Conservation (phyloP, 495 filamentous ascomycete genomes). For the Penicillium verhagenii region DNA sequence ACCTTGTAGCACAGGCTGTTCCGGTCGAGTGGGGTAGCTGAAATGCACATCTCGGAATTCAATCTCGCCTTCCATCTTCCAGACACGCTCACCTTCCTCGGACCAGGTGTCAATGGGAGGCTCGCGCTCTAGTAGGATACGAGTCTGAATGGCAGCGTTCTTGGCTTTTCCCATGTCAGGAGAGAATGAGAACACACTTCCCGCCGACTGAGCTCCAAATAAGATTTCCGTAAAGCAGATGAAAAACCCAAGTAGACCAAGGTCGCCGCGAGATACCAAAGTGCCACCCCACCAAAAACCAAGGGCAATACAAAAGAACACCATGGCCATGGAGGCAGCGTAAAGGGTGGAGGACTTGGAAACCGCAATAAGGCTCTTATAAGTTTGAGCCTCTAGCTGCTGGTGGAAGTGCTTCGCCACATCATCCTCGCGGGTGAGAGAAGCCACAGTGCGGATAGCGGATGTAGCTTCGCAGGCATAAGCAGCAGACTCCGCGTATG, state of each 20-base stretch:
- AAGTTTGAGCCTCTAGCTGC: slow-evolving; percentile 62
- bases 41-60: slow-evolving; percentile 81
- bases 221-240: slow-evolving; percentile 77
- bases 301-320: slow-evolving; percentile 82
- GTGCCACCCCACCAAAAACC: slow-evolving; percentile 93
- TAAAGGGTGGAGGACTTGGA: slow-evolving; percentile 70
- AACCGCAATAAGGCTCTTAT: slow-evolving; percentile 62
- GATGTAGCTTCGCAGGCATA: slow-evolving; percentile 90
- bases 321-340: slow-evolving; percentile 72
- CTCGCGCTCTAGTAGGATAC: slow-evolving; percentile 73
- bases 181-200: slow-evolving; percentile 83
- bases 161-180: slow-evolving; percentile 88
- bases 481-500: slow-evolving; percentile 71
- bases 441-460: slow-evolving; percentile 91
- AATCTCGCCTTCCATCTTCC: slow-evolving; percentile 61
- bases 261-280: slow-evolving; percentile 68
- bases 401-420: slow-evolving; percentile 71
- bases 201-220: slow-evolving; percentile 81
- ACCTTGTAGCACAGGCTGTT: slow-evolving; percentile 75
- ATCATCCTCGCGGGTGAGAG: slow-evolving; percentile 77
- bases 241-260: slow-evolving; percentile 78
- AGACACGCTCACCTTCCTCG: slow-evolving; percentile 59
- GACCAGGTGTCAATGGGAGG: slow-evolving; percentile 86
- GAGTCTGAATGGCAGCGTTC: slow-evolving; percentile 72
- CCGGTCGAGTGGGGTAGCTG: slow-evolving; percentile 75